Base-by-base conservation (phyloP, 2,329 filamentous ascomycete genomes). In the Xylariaceae sp. region DNA sequence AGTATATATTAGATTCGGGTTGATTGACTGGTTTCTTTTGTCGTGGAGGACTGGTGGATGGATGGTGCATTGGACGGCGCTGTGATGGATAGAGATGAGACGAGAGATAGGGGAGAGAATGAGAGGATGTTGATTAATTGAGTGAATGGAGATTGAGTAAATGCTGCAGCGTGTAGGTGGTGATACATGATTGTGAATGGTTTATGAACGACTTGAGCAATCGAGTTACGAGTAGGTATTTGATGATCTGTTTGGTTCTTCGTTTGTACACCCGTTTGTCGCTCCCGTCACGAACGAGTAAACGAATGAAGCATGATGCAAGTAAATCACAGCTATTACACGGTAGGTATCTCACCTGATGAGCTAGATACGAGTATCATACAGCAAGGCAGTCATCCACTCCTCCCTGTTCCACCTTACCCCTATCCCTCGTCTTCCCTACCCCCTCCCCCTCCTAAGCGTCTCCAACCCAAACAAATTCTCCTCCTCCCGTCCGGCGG, bases 401-500 rank as follows among this genome's bases (percentile, higher is more conserved):
- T 50, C 49, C 18, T 49, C 5, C 4, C 39, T 15, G 10, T 17
- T 11, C 11, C n/a, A 10, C 2, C 30, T 48, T 51, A 34, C 10
- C 48, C 53, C 2, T 39, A 39, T 47, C 17, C 7, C 51, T 55
- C 34, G 11, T 44, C 13, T 45, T 45, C 9, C 5, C 42, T 42
- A 18, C 17, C 17, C 17, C 2, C 17, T 18, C 17, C 52, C 35
- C 44, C 3, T 4, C 23, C 55, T 50, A 70, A 77, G 44, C 69
- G 65, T 58, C 67, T 84, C 78, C 65, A 85, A 61, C 4, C 81
- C 82, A 67, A 85, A 85, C 6, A 84, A 80, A 52, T 83, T 79
- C 55, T 80, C 78, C 8, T 74, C 2, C 72, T 69, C 8, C 66
- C 69, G 2, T 74, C 75, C 2, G 73, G 68, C 2, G 75, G 73